These are phyloP conservation scores for Fusarium odoratissimum DNA, from an alignment of 2,329 filamentous ascomycete genomes.

Conservation along the genomic window DNA sequence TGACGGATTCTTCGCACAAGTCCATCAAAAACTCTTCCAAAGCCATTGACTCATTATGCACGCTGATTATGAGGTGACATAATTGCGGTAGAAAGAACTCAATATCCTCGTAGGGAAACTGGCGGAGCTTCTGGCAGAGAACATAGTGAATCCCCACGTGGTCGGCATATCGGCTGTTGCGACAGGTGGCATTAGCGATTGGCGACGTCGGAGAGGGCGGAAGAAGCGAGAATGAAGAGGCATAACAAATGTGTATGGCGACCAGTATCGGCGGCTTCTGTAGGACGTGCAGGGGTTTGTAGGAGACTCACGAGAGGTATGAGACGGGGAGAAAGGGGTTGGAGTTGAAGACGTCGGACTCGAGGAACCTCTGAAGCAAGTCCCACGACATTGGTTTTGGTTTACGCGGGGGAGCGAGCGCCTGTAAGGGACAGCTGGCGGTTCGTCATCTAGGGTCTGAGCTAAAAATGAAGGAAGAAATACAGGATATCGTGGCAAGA, in stretches of 20 bases:
- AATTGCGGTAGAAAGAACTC: constrained; percentile 92
- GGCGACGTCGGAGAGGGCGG: constrained; percentile 32
- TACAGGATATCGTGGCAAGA: constrained; percentile 6
- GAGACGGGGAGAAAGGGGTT: constrained; percentile 89
- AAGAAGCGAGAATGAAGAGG: constrained; percentile 7
- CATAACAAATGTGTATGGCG: background rate
- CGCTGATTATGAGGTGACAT: constrained; percentile 87
- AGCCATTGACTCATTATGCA: constrained; percentile 92
- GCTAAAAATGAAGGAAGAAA: constrained; percentile 12
- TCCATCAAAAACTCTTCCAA: constrained; percentile 89
- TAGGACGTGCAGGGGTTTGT: constrained; percentile 2
- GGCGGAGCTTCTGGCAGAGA: constrained; percentile 87
- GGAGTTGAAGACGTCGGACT: constrained; percentile 94
- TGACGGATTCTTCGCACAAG: constrained; percentile 88
- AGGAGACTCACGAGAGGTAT: constrained; percentile 80
- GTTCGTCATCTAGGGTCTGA: constrained; percentile 54
- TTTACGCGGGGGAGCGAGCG: constrained; percentile 51
- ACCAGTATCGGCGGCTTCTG: background rate
- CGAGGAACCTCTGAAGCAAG: constrained; percentile 89
- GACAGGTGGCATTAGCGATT: constrained; percentile 45
- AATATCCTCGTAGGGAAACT: constrained; percentile 91
- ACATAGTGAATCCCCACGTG: constrained; percentile 92
- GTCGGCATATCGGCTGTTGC: constrained; percentile 81
- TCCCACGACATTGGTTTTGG: constrained; percentile 80
- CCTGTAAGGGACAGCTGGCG: constrained; percentile 46